Percentiles rank a stretch among this genome's conserved stretches.
Evolutionary conservation across 345 rosid species (phyloP).

Genomic region (Eucalyptus dawsonii): DNA sequence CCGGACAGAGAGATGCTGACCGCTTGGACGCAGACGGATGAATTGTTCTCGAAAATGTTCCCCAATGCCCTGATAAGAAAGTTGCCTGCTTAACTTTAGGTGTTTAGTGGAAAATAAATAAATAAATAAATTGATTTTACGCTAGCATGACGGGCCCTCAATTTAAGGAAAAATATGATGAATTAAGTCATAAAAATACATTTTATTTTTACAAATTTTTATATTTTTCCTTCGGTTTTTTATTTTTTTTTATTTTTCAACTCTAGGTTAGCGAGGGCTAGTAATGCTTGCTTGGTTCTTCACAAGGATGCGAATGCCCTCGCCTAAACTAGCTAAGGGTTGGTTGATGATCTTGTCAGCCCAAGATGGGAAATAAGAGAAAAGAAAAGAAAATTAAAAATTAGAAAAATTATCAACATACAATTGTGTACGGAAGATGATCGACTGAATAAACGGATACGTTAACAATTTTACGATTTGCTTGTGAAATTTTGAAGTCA

Average conservation of each 20-base stretch:
- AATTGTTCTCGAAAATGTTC: neutral
- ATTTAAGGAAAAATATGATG: neutral
- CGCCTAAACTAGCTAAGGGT: neutral
- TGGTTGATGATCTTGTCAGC: neutral
- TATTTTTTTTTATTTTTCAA: too few species aligned
- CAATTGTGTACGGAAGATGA: accelerated
- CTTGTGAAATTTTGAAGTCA: neutral
- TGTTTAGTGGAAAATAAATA: neutral
- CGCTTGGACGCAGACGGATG: neutral
- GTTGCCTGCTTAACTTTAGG: neutral
- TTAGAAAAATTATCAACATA: too few species aligned
- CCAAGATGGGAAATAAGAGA: neutral
- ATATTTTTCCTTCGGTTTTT: accelerated
- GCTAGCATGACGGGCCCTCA: neutral
- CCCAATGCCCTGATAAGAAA: neutral
- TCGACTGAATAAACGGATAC: accelerated
- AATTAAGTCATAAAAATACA: too few species aligned
- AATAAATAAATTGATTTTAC: neutral
- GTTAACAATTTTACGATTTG: too few species aligned
- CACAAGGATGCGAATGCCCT: accelerated
- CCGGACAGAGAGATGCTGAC: neutral
- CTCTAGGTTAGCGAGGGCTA: neutral
- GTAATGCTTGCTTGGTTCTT: neutral
- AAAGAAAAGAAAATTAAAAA: too few species aligned
- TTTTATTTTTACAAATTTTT: too few species aligned